These are phyloP conservation scores for Tothia fuscella DNA, from an alignment of 2,329 filamentous ascomycete species.

Conservation along the genomic window DNA sequence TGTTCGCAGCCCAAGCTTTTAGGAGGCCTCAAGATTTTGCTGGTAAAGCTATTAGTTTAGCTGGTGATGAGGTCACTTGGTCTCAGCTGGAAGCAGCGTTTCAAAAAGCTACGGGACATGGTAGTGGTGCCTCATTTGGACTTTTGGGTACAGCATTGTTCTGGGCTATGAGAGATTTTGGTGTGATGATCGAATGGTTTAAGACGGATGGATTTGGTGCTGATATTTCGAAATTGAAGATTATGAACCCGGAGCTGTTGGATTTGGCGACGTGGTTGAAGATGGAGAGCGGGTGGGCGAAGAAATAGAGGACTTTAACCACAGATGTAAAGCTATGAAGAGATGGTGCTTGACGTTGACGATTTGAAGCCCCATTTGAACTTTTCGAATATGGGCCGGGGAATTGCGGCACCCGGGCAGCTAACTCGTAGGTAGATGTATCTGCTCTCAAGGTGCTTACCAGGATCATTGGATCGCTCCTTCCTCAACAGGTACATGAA, in stretches of 20 bases:
- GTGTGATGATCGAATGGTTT: conserved; percentile 25
- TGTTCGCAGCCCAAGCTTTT: conserved; percentile 39
- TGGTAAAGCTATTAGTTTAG: conserved; percentile 35
- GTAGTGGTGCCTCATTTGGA: conserved; percentile 31
- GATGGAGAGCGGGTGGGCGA: conserved; percentile 12
- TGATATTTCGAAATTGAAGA: conserved; percentile 32
- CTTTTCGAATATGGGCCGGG: no score
- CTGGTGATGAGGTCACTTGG: conserved; percentile 40
- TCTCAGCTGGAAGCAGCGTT: conserved; percentile 34
- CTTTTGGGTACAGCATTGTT: conserved; percentile 30
- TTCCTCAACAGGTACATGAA: no score
- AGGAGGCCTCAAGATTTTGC: conserved; percentile 32
- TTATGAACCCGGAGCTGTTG: conserved; percentile 33
- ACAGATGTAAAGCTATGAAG: no score
- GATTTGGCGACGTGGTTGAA: conserved; percentile 37
- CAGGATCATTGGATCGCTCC: no score
- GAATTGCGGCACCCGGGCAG: no score
- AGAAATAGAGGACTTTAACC: no score
- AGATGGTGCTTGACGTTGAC: no score
- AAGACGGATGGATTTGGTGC: conserved; percentile 16
- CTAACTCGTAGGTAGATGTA: no score
- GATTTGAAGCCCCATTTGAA: no score
- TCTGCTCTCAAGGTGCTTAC: no score
- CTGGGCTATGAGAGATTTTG: conserved; percentile 32
- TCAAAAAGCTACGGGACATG: conserved; percentile 32